Evolutionary conservation across 257 asterid species (phyloP), one percentile per base, ranked within the genome.

Genomic region (Solanum etuberosum): DNA sequence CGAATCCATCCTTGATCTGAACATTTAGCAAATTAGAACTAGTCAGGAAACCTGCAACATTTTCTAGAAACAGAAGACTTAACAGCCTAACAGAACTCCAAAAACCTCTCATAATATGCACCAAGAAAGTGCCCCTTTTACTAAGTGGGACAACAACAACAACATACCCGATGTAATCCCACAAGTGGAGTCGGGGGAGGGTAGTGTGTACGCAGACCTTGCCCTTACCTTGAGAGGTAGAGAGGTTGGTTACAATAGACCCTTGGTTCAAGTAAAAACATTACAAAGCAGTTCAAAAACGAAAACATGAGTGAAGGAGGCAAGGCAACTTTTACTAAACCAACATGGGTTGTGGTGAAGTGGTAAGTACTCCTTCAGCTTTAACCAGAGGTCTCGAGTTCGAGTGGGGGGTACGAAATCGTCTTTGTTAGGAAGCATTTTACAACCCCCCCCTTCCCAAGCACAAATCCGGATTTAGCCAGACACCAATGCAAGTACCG

Each of bases 1-100:
- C 92, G 83, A 96, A 96, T 65, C 99, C 99, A 48, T 94, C 98
- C 93, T 95, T 92, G 88, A 96, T 94, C 99, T 95, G 93, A 6
- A 78, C 20, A 65, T 27, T 68, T 10, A 18, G 35, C 20, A 35
- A 34, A 7, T 7, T 29, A 84, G 71, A 38, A 57, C 16, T 11
- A 40, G 21, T 42, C 29, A 48, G 51, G 35, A 27, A 65, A 32
- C 27, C 7, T 7, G 13, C 86, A 65, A 67, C 21, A 63, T 59
- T 15, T 27, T 16, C 31, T 21, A 25, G n/a, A 27, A 42, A 9
- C 5, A 13, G 23, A 40, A 40, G 35, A 40, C n/a, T 13, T 76
- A 76, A 13, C 2, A 15, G 48, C 59, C 23, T 37, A 74, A 40
- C 37, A 77, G 7, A 40, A 25, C 14, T 13, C 37, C 15, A 77